phyloP scores from a whole-genome alignment of 164 flowering plant genomes.

The Protea cynaroides region DNA sequence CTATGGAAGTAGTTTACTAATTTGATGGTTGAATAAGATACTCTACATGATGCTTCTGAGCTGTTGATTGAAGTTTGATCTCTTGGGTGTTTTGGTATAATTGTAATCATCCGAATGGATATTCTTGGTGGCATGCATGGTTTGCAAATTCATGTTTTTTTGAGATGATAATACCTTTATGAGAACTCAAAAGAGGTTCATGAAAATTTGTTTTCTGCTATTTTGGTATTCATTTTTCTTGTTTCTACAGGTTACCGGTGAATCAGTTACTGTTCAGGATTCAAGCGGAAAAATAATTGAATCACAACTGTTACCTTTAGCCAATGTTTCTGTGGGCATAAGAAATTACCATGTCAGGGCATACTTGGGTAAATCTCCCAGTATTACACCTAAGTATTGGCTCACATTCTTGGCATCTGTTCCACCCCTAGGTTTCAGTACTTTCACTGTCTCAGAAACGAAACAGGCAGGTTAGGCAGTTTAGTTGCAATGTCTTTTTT shows the following conservation, averaged over 20 bases:
- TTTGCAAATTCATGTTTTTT: not conserved
- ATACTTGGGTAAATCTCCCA: constrained; percentile 50
- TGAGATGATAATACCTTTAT: too few species aligned
- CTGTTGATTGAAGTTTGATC: too few species aligned
- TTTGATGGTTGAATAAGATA: too few species aligned
- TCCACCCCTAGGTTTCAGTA: constrained; percentile 91
- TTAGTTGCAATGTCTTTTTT: not conserved
- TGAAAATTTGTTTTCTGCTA: not conserved
- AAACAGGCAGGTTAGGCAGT: constrained; percentile 40
- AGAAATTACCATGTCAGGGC: constrained; percentile 61
- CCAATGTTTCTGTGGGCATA: constrained; percentile 30
- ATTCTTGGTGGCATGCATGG: constrained; percentile 1
- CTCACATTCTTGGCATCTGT: constrained; percentile 76
- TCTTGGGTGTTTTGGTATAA: too few species aligned
- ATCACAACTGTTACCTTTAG: constrained; percentile 65
- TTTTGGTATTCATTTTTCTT: not conserved
- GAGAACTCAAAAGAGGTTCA: not conserved
- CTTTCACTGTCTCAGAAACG: constrained; percentile 49
- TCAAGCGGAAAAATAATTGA: constrained; percentile 57
- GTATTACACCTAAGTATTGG: constrained; percentile 58
- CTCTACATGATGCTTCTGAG: too few species aligned
- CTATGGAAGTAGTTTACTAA: too few species aligned
- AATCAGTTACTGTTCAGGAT: constrained; percentile 53
- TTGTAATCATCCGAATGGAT: not conserved
- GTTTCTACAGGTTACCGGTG: constrained; percentile 45